phyloP scores from a whole-genome alignment of 345 rosid genomes.

The Salix dunnii region DNA sequence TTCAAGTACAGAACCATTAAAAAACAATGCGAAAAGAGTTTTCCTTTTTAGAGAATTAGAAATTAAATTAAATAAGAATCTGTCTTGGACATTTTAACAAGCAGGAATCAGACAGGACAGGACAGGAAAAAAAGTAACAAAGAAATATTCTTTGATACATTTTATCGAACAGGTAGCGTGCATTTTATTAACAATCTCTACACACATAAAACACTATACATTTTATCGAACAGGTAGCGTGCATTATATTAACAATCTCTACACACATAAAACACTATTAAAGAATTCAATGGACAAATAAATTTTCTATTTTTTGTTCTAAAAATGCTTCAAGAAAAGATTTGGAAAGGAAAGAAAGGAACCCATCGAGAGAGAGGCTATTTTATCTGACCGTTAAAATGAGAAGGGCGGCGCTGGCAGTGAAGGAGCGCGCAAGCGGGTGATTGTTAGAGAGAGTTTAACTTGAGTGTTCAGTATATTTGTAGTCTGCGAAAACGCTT shows the following conservation, averaged over 20 bases:
- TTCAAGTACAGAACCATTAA: neutral
- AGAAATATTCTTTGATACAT: slow-evolving; percentile 3
- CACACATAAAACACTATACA: too few species aligned
- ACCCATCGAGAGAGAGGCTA: neutral
- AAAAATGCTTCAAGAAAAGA: neutral
- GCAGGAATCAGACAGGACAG: neutral
- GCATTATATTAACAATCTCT: too few species aligned
- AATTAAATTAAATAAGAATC: neutral
- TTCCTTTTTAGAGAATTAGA: neutral
- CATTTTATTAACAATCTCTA: neutral
- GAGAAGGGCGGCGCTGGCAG: neutral
- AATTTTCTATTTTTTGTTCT: neutral
- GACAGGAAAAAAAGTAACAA: neutral
- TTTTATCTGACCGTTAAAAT: neutral
- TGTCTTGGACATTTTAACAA: neutral
- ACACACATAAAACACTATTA: too few species aligned
- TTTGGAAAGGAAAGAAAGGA: neutral
- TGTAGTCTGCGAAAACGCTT: neutral
- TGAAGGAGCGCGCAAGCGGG: neutral
- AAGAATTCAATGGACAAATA: neutral
- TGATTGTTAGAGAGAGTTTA: too few species aligned
- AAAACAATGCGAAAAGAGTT: neutral
- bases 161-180: slow-evolving; percentile 13
- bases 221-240: too few species aligned
- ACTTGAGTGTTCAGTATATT: neutral